phyloP scores from a whole-genome alignment of 2,329 filamentous ascomycete species.

The Fusarium duplospermum region DNA sequence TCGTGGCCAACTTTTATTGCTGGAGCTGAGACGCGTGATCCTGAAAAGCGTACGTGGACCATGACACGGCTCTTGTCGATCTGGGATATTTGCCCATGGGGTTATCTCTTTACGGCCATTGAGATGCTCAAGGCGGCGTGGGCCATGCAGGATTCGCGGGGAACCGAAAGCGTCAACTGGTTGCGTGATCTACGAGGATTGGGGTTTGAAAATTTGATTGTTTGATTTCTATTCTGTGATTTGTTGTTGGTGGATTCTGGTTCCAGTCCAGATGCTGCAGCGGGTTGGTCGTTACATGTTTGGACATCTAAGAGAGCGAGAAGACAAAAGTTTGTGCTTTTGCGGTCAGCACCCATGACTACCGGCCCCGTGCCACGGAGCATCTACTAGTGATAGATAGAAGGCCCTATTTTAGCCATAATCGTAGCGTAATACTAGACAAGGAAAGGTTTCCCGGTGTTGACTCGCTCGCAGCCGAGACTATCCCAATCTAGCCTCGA shows the following conservation, averaged over 20 bases:
- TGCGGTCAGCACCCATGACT: neutral
- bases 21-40: conserved; percentile 64
- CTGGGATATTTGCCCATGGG: conserved; percentile 61
- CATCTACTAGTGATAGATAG: conserved; percentile 23
- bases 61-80: conserved; percentile 59
- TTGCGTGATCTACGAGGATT: conserved; percentile 56
- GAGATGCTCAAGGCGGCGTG: conserved; percentile 62
- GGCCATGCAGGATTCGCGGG: conserved; percentile 54
- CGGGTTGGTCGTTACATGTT: conserved; percentile 12
- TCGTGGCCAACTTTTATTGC: conserved; percentile 71
- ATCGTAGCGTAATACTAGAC: conserved; percentile 27
- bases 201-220: conserved; percentile 60
- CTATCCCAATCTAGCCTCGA: conserved; percentile 6
- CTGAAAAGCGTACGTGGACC: conserved; percentile 62
- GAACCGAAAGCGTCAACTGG: conserved; percentile 50
- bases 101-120: conserved; percentile 62
- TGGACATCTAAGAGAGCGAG: conserved; percentile 10
- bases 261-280: conserved; percentile 19
- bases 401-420: conserved; percentile 26
- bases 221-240: conserved; percentile 45
- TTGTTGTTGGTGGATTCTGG: conserved; percentile 11
- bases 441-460: conserved; percentile 20
- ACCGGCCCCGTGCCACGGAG: neutral
- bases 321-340: conserved; percentile 28
- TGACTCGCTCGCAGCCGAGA: conserved; percentile 21